These are phyloP conservation scores for Rubroshorea leprosula DNA, from an alignment of 345 rosid genomes.

Conservation along the genomic window DNA sequence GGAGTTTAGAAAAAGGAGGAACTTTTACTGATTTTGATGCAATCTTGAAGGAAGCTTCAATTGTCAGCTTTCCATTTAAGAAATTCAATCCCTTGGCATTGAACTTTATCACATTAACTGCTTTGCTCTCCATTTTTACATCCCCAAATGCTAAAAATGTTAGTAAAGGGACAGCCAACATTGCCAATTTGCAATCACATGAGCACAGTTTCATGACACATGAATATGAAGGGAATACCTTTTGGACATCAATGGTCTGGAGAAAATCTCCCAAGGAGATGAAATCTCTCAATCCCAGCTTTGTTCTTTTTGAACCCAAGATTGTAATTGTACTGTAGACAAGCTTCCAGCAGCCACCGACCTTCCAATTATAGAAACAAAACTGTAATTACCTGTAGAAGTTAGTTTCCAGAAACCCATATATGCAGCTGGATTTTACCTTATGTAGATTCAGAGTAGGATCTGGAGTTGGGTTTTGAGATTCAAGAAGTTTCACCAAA, in stretches of 20 bases:
- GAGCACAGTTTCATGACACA: neutral
- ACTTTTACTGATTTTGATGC: conserved; percentile 59
- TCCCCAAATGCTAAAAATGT: conserved; percentile 19
- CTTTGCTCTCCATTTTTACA: conserved; percentile 71
- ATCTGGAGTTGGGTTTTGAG: conserved; percentile 75
- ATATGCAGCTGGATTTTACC: conserved; percentile 22
- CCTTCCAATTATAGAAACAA: conserved; percentile 32
- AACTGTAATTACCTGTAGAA: conserved; percentile 1
- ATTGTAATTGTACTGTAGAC: conserved; percentile 74
- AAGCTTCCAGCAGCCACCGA: conserved; percentile 77
- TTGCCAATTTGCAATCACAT: neutral
- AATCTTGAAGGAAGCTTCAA: conserved; percentile 68
- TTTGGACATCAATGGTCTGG: conserved; percentile 62
- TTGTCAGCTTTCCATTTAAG: conserved; percentile 65
- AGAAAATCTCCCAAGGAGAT: conserved; percentile 69
- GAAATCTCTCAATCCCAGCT: conserved; percentile 79
- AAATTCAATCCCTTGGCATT: conserved; percentile 67
- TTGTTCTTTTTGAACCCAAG: conserved; percentile 74
- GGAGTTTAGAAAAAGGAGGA: neutral
- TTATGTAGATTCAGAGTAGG: conserved; percentile 58
- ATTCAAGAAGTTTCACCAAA: conserved; percentile 55
- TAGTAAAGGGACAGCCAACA: neutral
- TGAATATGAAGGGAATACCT: conserved; percentile 35
- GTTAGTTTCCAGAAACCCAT: neutral
- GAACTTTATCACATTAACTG: conserved; percentile 81